phyloP scores from a whole-genome alignment of 106 monocot species.

The Alisma plantagoaquatica region DNA sequence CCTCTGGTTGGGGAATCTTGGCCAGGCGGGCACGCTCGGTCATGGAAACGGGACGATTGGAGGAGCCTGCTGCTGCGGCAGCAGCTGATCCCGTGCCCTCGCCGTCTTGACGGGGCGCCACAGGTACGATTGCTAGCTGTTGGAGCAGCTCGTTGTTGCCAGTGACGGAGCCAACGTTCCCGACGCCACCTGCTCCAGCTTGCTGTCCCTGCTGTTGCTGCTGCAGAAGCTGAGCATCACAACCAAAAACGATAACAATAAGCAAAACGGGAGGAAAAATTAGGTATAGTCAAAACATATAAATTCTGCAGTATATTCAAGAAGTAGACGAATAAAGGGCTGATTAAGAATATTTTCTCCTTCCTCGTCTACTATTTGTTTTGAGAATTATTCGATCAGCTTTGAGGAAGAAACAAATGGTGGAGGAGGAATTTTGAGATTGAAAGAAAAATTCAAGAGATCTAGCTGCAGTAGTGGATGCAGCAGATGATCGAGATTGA shows the following conservation, averaged over 20 bases:
- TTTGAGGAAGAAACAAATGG: background rate
- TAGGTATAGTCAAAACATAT: no score
- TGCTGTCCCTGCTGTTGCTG: slow-evolving; percentile 10
- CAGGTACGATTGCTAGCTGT: background rate
- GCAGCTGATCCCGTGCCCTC: background rate
- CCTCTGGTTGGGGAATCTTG: slow-evolving; percentile 20
- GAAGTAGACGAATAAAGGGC: background rate
- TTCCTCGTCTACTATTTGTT: background rate
- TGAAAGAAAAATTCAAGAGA: no score
- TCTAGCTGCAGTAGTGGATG: no score
- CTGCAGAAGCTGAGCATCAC: background rate
- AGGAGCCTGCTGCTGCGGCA: no score
- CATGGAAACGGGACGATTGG: slow-evolving; percentile 23
- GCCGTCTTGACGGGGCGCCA: background rate
- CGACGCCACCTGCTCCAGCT: background rate
- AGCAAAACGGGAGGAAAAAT: background rate
- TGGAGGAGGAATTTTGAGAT: background rate
- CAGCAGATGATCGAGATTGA: no score
- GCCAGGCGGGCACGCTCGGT: slow-evolving; percentile 21
- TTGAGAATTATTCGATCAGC: background rate
- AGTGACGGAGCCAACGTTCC: no score
- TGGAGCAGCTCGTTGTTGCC: background rate
- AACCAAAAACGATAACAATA: background rate
- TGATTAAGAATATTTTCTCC: slow-evolving; percentile 14
- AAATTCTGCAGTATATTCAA: slow-evolving; percentile 3